phyloP scores from a whole-genome alignment of 352 stramenopile species.

The Phytophthora citrophthora region DNA sequence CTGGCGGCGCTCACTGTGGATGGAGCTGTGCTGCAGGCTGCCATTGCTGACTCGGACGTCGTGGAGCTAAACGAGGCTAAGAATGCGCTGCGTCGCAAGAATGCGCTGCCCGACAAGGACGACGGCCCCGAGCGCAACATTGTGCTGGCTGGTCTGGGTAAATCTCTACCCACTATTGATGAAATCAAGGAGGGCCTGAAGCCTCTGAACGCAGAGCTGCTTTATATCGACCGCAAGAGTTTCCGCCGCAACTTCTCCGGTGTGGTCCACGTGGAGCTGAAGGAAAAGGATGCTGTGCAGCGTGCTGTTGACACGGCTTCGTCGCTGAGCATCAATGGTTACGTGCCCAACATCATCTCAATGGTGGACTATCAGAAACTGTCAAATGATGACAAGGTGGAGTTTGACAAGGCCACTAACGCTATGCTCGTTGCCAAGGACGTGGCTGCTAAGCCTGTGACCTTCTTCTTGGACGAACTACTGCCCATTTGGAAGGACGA shows the following conservation, averaged over 20 bases:
- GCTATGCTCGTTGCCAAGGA: slow-evolving; percentile 87
- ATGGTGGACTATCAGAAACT: slow-evolving; percentile 69
- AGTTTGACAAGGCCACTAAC: slow-evolving; percentile 85
- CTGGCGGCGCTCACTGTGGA: slow-evolving; percentile 86
- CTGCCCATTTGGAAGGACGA: slow-evolving; percentile 77
- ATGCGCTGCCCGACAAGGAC: slow-evolving; percentile 68
- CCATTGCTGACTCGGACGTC: slow-evolving; percentile 76
- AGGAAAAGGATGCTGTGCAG: slow-evolving; percentile 59
- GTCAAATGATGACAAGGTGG: slow-evolving; percentile 68
- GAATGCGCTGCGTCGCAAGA: slow-evolving; percentile 78
- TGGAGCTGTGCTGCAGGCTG: slow-evolving; percentile 62
- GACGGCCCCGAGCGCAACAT: slow-evolving; percentile 69
- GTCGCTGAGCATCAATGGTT: slow-evolving; percentile 62
- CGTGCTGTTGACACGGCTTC: slow-evolving; percentile 56
- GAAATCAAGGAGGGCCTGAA: slow-evolving; percentile 77
- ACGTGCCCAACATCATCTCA: slow-evolving; percentile 61
- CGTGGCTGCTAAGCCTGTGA: slow-evolving; percentile 73
- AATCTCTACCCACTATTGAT: slow-evolving; percentile 70
- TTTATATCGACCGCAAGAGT: slow-evolving; percentile 79
- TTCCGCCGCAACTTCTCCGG: slow-evolving; percentile 78
- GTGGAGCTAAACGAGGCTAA: slow-evolving; percentile 85
- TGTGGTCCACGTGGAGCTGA: slow-evolving; percentile 80
- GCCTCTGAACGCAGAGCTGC: slow-evolving; percentile 58
- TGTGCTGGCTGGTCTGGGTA: slow-evolving; percentile 75
- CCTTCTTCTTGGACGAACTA: slow-evolving; percentile 78